Evolutionary conservation across 345 rosid genomes (phyloP).

Genomic region (Gynandropsis gynandra): DNA sequence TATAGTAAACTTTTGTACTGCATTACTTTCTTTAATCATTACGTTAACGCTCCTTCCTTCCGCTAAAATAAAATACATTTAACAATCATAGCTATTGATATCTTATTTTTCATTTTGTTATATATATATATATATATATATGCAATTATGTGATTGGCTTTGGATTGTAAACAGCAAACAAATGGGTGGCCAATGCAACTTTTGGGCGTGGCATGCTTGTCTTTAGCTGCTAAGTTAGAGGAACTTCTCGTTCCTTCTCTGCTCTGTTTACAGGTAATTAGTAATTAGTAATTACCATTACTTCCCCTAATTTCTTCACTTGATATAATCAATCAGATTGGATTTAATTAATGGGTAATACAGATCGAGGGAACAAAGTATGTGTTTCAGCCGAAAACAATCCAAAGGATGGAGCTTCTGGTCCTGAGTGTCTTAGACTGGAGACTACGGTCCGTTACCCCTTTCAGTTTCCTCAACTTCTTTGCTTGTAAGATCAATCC

Average conservation of each 20-base stretch:
- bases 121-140: neutral
- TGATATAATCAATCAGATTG: too few species aligned
- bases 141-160: conserved; percentile 13
- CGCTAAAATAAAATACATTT: neutral
- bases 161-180: conserved; percentile 39
- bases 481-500: conserved; percentile 88
- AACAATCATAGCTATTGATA: neutral
- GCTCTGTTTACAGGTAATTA: conserved; percentile 76
- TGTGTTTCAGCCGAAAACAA: conserved; percentile 76
- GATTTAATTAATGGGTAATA: conserved; percentile 5
- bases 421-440: conserved; percentile 77
- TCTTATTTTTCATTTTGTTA: neutral
- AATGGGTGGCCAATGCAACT: conserved; percentile 93
- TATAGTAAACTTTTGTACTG: conserved; percentile 29
- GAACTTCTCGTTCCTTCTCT: conserved; percentile 84
- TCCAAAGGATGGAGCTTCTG: conserved; percentile 83
- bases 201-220: conserved; percentile 81
- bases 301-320: neutral
- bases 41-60: conserved; percentile 22
- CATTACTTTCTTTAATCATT: conserved; percentile 23
- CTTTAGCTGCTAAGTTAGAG: conserved; percentile 98
- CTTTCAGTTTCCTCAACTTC: conserved; percentile 70
- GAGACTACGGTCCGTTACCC: conserved; percentile 93
- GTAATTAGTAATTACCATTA: too few species aligned
- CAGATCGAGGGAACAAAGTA: conserved; percentile 72